Evolutionary conservation across 73 alveolate genomes (phyloP), one percentile per base, ranked within the genome.

Genomic region (Stentor coeruleus): DNA sequence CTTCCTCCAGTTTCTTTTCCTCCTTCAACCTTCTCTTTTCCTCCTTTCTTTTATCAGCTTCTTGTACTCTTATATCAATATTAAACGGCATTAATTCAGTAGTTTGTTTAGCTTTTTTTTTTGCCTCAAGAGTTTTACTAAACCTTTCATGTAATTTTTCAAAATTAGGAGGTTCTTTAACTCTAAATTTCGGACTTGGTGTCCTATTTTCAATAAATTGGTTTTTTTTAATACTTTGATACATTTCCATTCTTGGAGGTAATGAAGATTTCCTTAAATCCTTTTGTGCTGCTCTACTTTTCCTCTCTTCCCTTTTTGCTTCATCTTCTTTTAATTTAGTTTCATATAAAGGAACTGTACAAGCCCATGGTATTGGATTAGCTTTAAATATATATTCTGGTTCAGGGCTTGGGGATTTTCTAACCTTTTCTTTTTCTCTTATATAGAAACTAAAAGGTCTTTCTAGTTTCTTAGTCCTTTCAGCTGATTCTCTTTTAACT

Each of bases 191-290:
- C 92, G 91, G 75, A 74, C 84, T 83, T 86, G 59, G 87, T 6
- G 84, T 66, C n/a, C 6, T 55, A 26, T 72, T 49, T 74, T 85
- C 77, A 6, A 49, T 49, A 20, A 6, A 6, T 11, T 49, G 28
- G 20, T 49, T 49, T 20, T 49, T 49, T 20, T 49, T 49, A 49
- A 49, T 11, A 26, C 15, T 83, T 84, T 95, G 98, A 89, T 97
- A 96, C 95, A 88, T 91, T 84, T 93, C 98, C 99, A 97, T 97
- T 75, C 99, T 85, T n/a, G 98, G 98, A 14, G 99, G 99, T 77
- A 97, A 88, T 26, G 92, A 88, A 3, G 99, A 95, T 72, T 87
- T 87, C 41, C 95, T 84, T 74, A 90, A 86, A 6, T 95, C 83
- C 33, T 88, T 85, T 86, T 95, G 91, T 59, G 99, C 99, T 79